Conservation (phyloP, 805 yeast genomes). For the Wickerhamomyces strasburgensis region DNA sequence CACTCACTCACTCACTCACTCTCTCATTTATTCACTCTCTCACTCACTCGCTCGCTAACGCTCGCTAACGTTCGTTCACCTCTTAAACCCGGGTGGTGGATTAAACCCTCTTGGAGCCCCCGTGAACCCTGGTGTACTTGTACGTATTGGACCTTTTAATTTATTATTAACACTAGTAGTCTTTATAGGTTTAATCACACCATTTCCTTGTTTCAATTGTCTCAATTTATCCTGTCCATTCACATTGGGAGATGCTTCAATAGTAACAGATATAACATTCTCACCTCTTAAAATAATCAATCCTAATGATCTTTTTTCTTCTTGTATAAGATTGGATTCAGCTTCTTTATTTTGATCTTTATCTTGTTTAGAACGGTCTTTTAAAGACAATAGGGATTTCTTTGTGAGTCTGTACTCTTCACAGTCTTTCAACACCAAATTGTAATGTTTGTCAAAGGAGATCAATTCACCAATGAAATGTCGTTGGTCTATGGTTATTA, state of each 20-base stretch:
- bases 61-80: too few species aligned
- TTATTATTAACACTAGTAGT: constrained; percentile 8
- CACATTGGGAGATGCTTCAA: constrained; percentile 28
- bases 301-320: constrained; percentile 75
- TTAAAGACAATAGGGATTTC: constrained; percentile 38
- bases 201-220: constrained; percentile 23
- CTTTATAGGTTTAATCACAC: constrained; percentile 27
- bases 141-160: constrained; percentile 23
- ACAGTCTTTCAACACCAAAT: constrained; percentile 76
- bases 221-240: constrained; percentile 19
- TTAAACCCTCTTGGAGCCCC: constrained; percentile 39
- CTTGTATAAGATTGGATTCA: constrained; percentile 36
- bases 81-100: constrained; percentile 44
- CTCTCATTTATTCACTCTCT: too few species aligned
- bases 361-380: constrained; percentile 30
- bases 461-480: constrained; percentile 73
- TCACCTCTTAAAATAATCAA: constrained; percentile 85
- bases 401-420: constrained; percentile 78
- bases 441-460: constrained; percentile 88
- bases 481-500: constrained; percentile 72
- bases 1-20: too few species aligned
- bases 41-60: too few species aligned
- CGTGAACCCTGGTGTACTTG: constrained; percentile 27
- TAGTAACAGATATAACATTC: constrained; percentile 56
- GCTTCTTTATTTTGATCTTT: constrained; percentile 29